Percentiles rank a stretch among this genome's conserved stretches.
Conservation (phyloP, 2,329 filamentous ascomycete genomes). For the Hortaea sp. region DNA sequence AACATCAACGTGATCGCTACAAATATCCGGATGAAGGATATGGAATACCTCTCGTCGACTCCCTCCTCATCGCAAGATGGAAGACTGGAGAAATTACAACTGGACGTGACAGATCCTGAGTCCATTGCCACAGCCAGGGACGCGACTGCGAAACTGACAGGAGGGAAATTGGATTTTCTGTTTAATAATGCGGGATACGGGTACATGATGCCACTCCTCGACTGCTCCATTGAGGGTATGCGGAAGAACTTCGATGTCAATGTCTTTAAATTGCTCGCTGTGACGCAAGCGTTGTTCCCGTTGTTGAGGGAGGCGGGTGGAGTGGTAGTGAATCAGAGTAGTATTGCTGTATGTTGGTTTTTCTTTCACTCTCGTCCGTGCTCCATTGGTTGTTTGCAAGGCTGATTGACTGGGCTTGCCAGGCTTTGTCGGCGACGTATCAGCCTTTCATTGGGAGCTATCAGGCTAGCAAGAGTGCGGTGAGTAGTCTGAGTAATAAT, state of each 20-base stretch:
- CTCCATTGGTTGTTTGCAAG: too few relatives aligned
- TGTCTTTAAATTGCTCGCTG: conserved; percentile 21
- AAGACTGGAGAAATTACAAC: conserved; percentile 2
- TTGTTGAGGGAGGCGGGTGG: conserved; percentile 9
- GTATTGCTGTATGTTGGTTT: not conserved
- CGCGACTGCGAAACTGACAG: conserved; percentile 22
- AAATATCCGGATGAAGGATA: too few relatives aligned
- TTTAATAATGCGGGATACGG: conserved; percentile 39
- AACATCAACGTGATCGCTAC: too few relatives aligned
- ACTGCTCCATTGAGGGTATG: conserved; percentile 15
- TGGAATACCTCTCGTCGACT: too few relatives aligned
- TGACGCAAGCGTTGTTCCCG: conserved; percentile 22
- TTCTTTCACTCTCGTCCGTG: too few relatives aligned
- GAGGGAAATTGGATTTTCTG: conserved; percentile 30
- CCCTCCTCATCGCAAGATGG: too few relatives aligned
- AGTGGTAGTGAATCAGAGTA: not conserved
- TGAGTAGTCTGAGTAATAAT: too few relatives aligned
- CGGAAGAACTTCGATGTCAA: conserved; percentile 25
- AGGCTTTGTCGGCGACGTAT: too few relatives aligned
- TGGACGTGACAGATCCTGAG: conserved; percentile 24
- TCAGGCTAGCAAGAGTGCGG: too few relatives aligned
- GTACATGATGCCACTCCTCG: conserved; percentile 23
- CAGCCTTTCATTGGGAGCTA: too few relatives aligned
- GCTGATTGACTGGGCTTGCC: too few relatives aligned
- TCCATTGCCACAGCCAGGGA: conserved; percentile 21